Evolutionary conservation across 371 early-diverging fungal genomes (phyloP).

Genomic region (Lichtheimia ramosa): DNA sequence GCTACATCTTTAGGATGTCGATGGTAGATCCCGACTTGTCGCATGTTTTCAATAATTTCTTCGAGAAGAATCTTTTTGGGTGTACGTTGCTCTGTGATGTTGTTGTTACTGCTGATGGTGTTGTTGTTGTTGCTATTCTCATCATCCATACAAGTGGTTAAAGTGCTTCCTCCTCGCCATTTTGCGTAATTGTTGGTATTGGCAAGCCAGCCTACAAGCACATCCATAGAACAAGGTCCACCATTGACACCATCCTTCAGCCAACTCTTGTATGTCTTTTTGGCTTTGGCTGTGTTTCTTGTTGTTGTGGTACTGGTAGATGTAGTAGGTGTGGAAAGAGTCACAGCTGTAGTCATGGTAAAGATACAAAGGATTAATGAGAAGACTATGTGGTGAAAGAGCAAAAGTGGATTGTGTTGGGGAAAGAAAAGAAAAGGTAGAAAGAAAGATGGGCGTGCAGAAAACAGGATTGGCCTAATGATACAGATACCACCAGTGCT

Average conservation of each 20-base stretch:
- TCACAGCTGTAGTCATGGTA: too few species aligned
- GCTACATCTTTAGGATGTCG: conserved; percentile 49
- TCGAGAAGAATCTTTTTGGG: conserved; percentile 46
- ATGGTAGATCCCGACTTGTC: conserved; percentile 44
- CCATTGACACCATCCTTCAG: conserved; percentile 35
- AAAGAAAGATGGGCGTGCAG: not conserved
- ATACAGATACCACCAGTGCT: too few species aligned
- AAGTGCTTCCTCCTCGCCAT: conserved; percentile 35
- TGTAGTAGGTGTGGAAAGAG: too few species aligned
- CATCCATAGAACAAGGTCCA: conserved; percentile 34
- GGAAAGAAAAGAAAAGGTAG: not conserved
- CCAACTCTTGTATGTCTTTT: conserved; percentile 52
- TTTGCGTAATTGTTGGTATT: conserved; percentile 39
- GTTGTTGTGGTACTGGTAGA: not conserved
- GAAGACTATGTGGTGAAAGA: too few species aligned
- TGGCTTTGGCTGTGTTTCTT: conserved; percentile 11
- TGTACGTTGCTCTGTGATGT: conserved; percentile 30
- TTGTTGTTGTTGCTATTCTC: conserved; percentile 1
- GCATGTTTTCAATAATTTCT: conserved; percentile 44
- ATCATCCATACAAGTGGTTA: too few species aligned
- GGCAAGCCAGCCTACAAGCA: conserved; percentile 11
- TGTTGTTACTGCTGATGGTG: not conserved
- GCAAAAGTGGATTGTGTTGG: not conserved
- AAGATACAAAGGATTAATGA: too few species aligned
- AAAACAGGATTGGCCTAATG: too few species aligned